A percentile compares a stretch with the other conserved stretches of the same genome.
Conservation (phyloP, 2,329 filamentous ascomycete species). For the Cordyceps javanica region DNA sequence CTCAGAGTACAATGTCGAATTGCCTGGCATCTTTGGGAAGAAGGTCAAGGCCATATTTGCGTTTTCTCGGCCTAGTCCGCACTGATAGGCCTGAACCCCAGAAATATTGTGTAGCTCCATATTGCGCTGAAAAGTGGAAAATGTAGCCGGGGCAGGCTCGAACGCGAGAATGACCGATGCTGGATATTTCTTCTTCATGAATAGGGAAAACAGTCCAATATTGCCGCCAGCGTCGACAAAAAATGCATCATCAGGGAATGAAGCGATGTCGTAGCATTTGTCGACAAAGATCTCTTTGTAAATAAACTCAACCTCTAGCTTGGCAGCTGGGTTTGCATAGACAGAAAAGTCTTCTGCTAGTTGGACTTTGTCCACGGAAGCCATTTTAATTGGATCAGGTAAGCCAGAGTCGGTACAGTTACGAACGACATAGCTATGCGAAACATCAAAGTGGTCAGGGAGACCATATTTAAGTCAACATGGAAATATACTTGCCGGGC, state of each 20-base stretch:
- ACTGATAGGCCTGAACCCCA: conserved; percentile 13
- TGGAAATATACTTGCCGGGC: not conserved
- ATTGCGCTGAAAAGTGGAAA: conserved; percentile 16
- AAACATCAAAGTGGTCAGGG: not conserved
- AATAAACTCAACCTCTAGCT: conserved; percentile 17
- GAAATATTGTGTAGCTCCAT: conserved; percentile 15
- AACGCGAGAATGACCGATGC: conserved; percentile 20
- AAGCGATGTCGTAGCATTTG: conserved; percentile 17
- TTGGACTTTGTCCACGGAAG: not conserved
- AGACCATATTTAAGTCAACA: not conserved
- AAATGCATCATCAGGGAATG: conserved; percentile 14
- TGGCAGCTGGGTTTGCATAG: not conserved
- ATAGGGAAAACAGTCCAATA: conserved; percentile 22
- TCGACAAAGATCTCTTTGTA: conserved; percentile 21
- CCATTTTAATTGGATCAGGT: not conserved
- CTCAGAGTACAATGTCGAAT: conserved; percentile 17
- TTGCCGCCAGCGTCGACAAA: conserved; percentile 22
- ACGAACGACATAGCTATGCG: not conserved
- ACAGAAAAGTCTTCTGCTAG: not conserved
- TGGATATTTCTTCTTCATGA: conserved; percentile 21
- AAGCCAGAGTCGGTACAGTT: too few relatives aligned
- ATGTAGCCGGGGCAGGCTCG: conserved; percentile 20
- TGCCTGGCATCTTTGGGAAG: conserved; percentile 19
- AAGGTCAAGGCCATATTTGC: conserved; percentile 15
- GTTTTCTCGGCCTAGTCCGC: conserved; percentile 12